Evolutionary conservation across 352 stramenopile genomes (phyloP).

Genomic region (Nothophytophthora sp.): DNA sequence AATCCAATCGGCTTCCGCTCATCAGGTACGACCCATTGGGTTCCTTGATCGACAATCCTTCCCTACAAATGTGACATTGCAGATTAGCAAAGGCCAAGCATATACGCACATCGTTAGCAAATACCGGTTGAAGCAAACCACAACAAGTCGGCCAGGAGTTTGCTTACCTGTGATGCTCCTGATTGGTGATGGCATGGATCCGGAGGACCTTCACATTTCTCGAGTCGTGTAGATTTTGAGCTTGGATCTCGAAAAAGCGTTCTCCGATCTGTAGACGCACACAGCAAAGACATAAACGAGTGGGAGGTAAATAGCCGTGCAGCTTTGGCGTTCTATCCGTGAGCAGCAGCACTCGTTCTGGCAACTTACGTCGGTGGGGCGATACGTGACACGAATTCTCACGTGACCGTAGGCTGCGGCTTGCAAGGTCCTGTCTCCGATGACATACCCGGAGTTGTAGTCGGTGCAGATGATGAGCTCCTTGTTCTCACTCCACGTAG

Average conservation of each 20-base stretch:
- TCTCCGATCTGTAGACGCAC: slow-evolving; percentile 65
- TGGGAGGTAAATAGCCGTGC: slow-evolving; percentile 10
- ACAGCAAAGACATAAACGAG: slow-evolving; percentile 11
- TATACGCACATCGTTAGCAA: background rate
- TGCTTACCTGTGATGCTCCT: slow-evolving; percentile 82
- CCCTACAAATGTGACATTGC: slow-evolving; percentile 35
- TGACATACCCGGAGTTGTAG: slow-evolving; percentile 85
- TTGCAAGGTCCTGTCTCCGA: slow-evolving; percentile 81
- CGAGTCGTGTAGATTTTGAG: slow-evolving; percentile 85
- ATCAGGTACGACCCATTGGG: slow-evolving; percentile 81
- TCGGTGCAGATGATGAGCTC: slow-evolving; percentile 81
- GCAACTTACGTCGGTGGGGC: slow-evolving; percentile 63
- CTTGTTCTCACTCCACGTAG: slow-evolving; percentile 65
- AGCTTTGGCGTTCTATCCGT: background rate
- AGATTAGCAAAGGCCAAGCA: background rate
- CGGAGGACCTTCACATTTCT: slow-evolving; percentile 87
- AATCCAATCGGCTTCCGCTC: slow-evolving; percentile 88
- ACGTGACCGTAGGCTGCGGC: slow-evolving; percentile 85
- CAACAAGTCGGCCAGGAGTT: background rate
- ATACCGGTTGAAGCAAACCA: no score
- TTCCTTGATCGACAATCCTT: slow-evolving; percentile 88
- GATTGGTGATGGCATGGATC: slow-evolving; percentile 87
- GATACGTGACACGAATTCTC: slow-evolving; percentile 86
- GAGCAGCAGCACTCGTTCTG: background rate
- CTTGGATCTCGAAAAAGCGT: slow-evolving; percentile 85